A percentile compares a stretch with the other conserved stretches of the same genome.
Evolutionary conservation across 371 early-diverging fungal species (phyloP).

Genomic region (Mucor lusitanicus): DNA sequence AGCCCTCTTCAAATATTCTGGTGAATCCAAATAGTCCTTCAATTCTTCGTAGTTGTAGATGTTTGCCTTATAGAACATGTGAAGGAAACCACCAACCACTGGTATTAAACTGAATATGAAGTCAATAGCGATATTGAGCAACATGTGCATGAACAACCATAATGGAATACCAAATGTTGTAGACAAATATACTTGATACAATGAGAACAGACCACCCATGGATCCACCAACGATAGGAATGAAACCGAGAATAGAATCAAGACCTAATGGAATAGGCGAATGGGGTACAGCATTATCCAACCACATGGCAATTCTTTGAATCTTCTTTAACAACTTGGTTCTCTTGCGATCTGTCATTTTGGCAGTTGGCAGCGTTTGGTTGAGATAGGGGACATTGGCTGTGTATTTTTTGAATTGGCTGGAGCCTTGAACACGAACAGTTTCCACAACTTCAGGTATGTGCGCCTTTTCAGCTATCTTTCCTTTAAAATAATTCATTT

Average conservation of each 20-base stretch:
- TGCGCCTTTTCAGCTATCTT: constrained; percentile 28
- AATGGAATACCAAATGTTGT: constrained; percentile 47
- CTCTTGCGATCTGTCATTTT: constrained; percentile 28
- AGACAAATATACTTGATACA: constrained; percentile 48
- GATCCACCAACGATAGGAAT: constrained; percentile 46
- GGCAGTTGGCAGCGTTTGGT: constrained; percentile 26
- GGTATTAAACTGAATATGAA: constrained; percentile 40
- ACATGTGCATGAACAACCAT: constrained; percentile 43
- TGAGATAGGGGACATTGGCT: constrained; percentile 25
- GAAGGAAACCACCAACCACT: constrained; percentile 32
- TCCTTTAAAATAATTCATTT: constrained; percentile 32
- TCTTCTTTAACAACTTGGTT: constrained; percentile 27
- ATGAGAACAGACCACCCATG: constrained; percentile 23
- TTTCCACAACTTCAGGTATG: constrained; percentile 23
- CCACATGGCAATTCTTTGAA: constrained; percentile 33
- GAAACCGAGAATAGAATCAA: constrained; percentile 45
- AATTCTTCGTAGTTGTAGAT: constrained; percentile 41
- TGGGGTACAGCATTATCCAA: constrained; percentile 46
- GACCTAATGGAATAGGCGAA: constrained; percentile 49
- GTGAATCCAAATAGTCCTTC: constrained; percentile 9
- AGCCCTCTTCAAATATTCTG: constrained; percentile 13
- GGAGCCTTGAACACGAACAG: constrained; percentile 21
- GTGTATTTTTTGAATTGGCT: constrained; percentile 16
- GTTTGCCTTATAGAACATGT: constrained; percentile 50
- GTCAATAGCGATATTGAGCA: constrained; percentile 38